Base-by-base conservation (phyloP, 2,329 filamentous ascomycete genomes). In the Berkeleyomyces rouxiae region DNA sequence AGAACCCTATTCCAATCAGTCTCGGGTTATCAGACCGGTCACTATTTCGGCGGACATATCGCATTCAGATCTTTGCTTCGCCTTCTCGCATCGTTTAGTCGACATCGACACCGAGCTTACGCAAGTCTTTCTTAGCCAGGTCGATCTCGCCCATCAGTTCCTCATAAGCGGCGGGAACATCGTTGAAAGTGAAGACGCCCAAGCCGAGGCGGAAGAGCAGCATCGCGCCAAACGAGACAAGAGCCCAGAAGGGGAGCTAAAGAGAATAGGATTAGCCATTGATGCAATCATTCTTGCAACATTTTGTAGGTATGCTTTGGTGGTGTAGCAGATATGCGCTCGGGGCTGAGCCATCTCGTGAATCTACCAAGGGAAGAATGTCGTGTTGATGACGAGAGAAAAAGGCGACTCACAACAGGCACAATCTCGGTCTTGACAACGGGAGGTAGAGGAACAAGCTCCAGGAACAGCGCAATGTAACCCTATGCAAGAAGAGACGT, bases 141-240 rank as follows among this genome's bases (percentile, higher is more conserved):
- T 89, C 81, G 71, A 95, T 93, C 76, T 97, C 88, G 69, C 77
- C 78, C 80, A 93, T 90, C 69, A 99, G 78, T 76, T 96, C 91
- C 72, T 85, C 83, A 75, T 66, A 87, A 61, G 93, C 93, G 66
- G 89, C 82, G 62, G 92, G 91, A 58, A 95, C 90, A 74, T 97
- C 91, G 78, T 96, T 93, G 81, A 99, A 99, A 63, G 90, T 96
- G 72, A 96, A 80, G 69, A 99, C 88, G 67, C 93, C 93, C 78
- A 84, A 87, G 70, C 93, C 93, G 66, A 99, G 86, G 69, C 90
- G 89, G 77, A 87, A 90, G 67, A 99, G 86, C 23, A 99, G 85
- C 75, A 90, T 91, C 66, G 91, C 87, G 74, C 91, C 93, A 71
- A 97, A 91, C 31, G 88, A 85, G 67, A 99, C 88, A 69, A 97